Base-by-base conservation (phyloP, 108 stramenopile species). In the Nitzschia sp. region DNA sequence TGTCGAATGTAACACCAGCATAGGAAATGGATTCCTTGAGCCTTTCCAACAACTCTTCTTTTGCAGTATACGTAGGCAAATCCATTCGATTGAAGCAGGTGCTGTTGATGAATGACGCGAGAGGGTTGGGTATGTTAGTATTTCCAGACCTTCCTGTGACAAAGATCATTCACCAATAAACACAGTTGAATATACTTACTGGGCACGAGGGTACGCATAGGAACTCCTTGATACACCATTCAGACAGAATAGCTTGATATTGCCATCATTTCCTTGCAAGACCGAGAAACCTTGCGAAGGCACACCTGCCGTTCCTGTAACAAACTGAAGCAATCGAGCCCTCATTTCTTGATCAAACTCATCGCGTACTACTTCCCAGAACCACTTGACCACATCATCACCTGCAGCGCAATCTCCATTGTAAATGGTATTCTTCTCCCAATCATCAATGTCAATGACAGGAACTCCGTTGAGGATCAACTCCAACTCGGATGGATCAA, bases 31-130 rank as follows among this genome's bases (percentile, higher is more conserved):
- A 87, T 51, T 78, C 53, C 41, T 77, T 86, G 11, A 96, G 75
- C 52, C 82, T 84, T 50, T 92, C 85, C 56, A 77, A 60, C 38
- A 96, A 57, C 21, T 91, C 85, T 46, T 82, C 61, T 58, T 91
- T 93, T 38, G 78, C 70, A 5, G 52, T 46, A 58, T 94, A 96
- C 25, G 81, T 55, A 20, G 95, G 95, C 22, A 96, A 64, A 63
- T 98, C 97, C 63, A 98, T 94, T 55, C 96, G 79, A 73, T 98
- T 98, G 80, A 98, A 97, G 67, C 95, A 96, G 7, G 97, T 98
- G 69, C 20, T 25, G 41, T 6, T 15, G 50, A 70, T 12, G 66
- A 57, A 20, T 17, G 39, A 19, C 10, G 39, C 41, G 25, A n/a
- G 29, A 9, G 50, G 11, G 14, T 14, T 10, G 34, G 57, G 11